phyloP scores from a whole-genome alignment of 2,329 filamentous ascomycete species.

The Colletotrichum paranaense region DNA sequence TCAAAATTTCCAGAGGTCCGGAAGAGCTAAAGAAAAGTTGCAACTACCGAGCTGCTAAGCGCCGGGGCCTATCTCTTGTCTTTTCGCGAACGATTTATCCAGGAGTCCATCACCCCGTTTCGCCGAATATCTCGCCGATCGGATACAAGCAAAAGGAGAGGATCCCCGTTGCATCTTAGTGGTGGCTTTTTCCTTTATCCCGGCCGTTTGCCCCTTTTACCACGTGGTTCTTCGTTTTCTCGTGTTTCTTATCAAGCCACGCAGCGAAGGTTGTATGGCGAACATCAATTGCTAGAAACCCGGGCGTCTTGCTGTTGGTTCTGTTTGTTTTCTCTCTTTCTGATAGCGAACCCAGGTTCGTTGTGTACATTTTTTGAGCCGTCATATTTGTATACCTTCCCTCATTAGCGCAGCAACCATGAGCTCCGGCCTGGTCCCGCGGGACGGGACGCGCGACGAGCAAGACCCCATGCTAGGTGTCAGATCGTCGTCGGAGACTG shows the following conservation, averaged over 20 bases:
- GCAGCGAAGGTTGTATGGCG: conserved; percentile 19
- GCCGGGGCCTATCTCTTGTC: neutral
- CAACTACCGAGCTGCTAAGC: conserved; percentile 4
- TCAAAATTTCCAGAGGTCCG: conserved; percentile 7
- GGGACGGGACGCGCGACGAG: conserved; percentile 31
- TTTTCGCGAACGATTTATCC: neutral
- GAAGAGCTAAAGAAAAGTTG: neutral
- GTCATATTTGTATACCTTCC: neutral
- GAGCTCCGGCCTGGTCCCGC: conserved; percentile 30
- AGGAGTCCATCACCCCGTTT: conserved; percentile 9
- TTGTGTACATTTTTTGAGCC: conserved; percentile 5
- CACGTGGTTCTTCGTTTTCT: conserved; percentile 10
- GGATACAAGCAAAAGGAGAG: conserved; percentile 27
- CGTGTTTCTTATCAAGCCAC: conserved; percentile 12
- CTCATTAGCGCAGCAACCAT: conserved; percentile 7
- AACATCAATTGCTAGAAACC: conserved; percentile 4
- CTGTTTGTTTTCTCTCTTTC: conserved; percentile 3
- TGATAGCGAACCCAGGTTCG: neutral
- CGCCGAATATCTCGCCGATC: conserved; percentile 9
- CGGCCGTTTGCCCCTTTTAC: conserved; percentile 27
- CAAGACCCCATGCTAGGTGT: conserved; percentile 30
- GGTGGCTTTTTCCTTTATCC: conserved; percentile 4
- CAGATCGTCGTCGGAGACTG: conserved; percentile 23
- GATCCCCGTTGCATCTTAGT: conserved; percentile 8
- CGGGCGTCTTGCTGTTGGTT: conserved; percentile 3